Percentiles rank a stretch among this genome's conserved stretches.
Evolutionary conservation across 2,329 filamentous ascomycete genomes (phyloP).

Genomic region (Claviceps humidiphila): DNA sequence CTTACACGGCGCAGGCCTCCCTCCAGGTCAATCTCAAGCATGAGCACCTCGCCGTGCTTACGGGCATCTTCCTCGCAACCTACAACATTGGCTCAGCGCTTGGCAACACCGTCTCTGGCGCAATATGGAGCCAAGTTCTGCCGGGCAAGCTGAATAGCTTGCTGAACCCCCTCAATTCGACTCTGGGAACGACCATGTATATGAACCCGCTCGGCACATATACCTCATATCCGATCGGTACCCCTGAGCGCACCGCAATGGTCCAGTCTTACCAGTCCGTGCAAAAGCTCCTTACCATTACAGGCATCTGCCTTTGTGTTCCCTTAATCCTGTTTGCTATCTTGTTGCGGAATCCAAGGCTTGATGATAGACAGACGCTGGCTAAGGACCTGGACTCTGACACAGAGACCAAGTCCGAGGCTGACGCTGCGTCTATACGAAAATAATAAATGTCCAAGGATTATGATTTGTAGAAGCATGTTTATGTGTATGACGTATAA

Average conservation of each 20-base stretch:
- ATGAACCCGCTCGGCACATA: constrained; percentile 45
- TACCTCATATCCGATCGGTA: constrained; percentile 36
- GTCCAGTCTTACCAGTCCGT: constrained; percentile 36
- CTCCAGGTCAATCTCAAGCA: constrained; percentile 43
- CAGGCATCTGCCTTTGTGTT: constrained; percentile 34
- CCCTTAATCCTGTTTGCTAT: constrained; percentile 32
- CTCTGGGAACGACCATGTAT: constrained; percentile 41
- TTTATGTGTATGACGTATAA: neutral
- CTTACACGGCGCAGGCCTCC: constrained; percentile 44
- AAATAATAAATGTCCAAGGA: neutral
- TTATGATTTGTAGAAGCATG: neutral
- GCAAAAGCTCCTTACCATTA: constrained; percentile 33
- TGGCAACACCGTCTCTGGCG: constrained; percentile 42
- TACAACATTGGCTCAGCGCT: constrained; percentile 45
- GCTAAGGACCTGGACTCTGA: constrained; percentile 17
- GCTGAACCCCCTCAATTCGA: constrained; percentile 26
- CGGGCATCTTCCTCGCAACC: constrained; percentile 43
- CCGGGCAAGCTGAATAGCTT: constrained; percentile 33
- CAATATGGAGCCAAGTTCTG: constrained; percentile 48
- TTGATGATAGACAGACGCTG: constrained; percentile 32
- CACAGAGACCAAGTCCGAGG: constrained; percentile 1
- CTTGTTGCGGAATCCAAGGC: constrained; percentile 30
- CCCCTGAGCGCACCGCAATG: constrained; percentile 37
- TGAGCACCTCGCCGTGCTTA: constrained; percentile 40
- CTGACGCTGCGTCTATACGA: neutral